Base-by-base conservation (phyloP, 2,329 filamentous ascomycete species). In the Cordyceps fumosorosea region DNA sequence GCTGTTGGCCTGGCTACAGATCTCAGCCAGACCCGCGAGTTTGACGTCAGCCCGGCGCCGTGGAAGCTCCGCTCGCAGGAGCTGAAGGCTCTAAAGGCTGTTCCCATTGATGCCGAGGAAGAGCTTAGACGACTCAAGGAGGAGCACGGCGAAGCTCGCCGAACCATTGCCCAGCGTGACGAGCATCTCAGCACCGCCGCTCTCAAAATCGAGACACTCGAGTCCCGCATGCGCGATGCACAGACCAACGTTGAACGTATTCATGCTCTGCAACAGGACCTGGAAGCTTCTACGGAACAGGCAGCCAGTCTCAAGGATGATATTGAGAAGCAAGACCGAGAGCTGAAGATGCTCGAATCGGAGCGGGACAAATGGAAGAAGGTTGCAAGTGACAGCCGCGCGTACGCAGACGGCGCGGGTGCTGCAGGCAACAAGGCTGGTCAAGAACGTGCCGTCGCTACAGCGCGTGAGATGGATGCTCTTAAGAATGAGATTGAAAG, bases 121-220 rank as follows among this genome's bases (percentile, higher is more conserved):
- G 90, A 96, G 72, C 83, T 97, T 60, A 85, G 89, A 7, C 86
- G 88, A 22, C 80, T 96, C 62, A 91, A 88, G 68, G 90, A 93
- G 59, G 89, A 93, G 67, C 84, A 95, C 66, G 86, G 88, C 66
- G 90, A 93, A 69, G 87, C 89, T 22, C 88, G 90, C 3, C 86
- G 88, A 60, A 81, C 84, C 3, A 82, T 91, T 62, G 86, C 88
- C 1, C 83, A 88, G 65, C 87, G 88, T 65, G 91, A 96, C 66
- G 90, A 93, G 72, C 87, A 88, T 42, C 84, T 96, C 58, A 92
- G 96, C 73, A 93, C 96, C 63, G 84, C 90, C 26, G 84, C 88
- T n/a, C 89, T 97, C 67, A 93, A 95, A 74, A 96, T 97, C 67
- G 93, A 97, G 75, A 90, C 95, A 47, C 85, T 98, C 44, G 90